A percentile compares a stretch with the other conserved stretches of the same genome.
phyloP scores from a whole-genome alignment of 2,329 filamentous ascomycete genomes.

The Phialophora tarda region DNA sequence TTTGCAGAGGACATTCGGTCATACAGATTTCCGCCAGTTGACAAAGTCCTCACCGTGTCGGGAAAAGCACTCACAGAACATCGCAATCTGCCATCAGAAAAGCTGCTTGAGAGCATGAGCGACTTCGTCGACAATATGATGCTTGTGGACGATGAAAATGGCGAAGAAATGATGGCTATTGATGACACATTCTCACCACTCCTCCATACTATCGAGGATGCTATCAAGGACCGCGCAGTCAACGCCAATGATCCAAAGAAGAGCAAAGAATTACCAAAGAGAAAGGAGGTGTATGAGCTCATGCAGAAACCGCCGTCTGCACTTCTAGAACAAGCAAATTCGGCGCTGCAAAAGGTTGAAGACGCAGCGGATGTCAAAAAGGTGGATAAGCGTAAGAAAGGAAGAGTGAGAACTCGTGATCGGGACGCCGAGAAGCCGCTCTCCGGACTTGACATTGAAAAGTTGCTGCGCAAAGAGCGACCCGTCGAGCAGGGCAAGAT shows the following conservation, averaged over 20 bases:
- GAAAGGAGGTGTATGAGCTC: conserved; percentile 69
- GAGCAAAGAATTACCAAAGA: conserved; percentile 60
- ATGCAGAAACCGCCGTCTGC: conserved; percentile 75
- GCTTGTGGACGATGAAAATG: conserved; percentile 71
- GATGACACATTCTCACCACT: conserved; percentile 84
- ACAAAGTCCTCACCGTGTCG: conserved; percentile 84
- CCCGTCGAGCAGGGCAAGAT: conserved; percentile 39
- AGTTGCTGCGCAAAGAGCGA: conserved; percentile 69
- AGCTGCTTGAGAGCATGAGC: conserved; percentile 80
- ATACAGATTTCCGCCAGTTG: conserved; percentile 91
- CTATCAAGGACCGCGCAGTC: conserved; percentile 80
- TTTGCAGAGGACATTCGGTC: conserved; percentile 89
- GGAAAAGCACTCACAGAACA: conserved; percentile 82
- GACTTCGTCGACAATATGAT: conserved; percentile 95
- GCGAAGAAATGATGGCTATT: conserved; percentile 75
- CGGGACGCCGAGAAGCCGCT: conserved; percentile 78
- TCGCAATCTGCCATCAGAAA: conserved; percentile 76
- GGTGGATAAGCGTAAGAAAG: conserved; percentile 80
- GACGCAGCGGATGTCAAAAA: conserved; percentile 80
- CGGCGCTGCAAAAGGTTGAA: conserved; percentile 68
- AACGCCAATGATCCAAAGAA: conserved; percentile 62
- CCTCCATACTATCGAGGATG: conserved; percentile 87
- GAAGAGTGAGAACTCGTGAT: conserved; percentile 70
- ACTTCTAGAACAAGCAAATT: conserved; percentile 64
- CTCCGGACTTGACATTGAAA: conserved; percentile 86